Evolutionary conservation across 768 basidiomycete species (phyloP), one percentile per base, ranked within the genome.

Genomic region (Butyriboletus loyo): DNA sequence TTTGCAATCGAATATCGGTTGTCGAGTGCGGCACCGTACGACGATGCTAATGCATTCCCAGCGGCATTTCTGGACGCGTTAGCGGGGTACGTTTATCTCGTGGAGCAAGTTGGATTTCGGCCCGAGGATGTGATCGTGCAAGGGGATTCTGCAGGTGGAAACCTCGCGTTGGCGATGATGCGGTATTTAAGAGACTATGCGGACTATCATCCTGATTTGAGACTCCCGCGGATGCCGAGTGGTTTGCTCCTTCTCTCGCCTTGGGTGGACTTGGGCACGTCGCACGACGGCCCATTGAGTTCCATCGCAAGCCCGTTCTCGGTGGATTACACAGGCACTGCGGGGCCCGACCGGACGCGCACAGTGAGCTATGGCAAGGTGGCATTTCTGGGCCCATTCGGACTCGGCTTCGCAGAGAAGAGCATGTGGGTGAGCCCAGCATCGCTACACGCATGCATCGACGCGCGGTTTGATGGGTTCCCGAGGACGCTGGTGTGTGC

Each of bases 351-450:
- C 19, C 44, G 28, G 27, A 52, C 10, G 3, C 50, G 50, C 19
- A 1, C 19, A 9, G 41, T 24, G 17, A 50, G 31, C 31, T 55
- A 60, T 14, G 32, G 24, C 4, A 56, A 46, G 53, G 25, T 25
- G 4, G 75, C 81, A 0, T 81, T 83, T 54, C 53, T 75, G 7
- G 83, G 82, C 1, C 74, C 78, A 1, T 75, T 82, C 47, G 81
- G 77, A 6, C 52, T 68, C 2, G 77, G 70, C 5, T 74, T 73
- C 9, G 76, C 77, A 10, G 74, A 77, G 14, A 69, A 68, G 13
- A 83, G 77, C 51, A 69, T 65, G n/a, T 86, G 83, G 58, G 72
- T 87, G 25, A 86, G 84, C 0, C 85, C 86, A 4, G 79, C 78
- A 14, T 84, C 81, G 5, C 58, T 73, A 22, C 62, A 77, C 41